Evolutionary conservation across 208 protist genomes (phyloP).

Genomic region (Endotrypanum monterogeii): DNA sequence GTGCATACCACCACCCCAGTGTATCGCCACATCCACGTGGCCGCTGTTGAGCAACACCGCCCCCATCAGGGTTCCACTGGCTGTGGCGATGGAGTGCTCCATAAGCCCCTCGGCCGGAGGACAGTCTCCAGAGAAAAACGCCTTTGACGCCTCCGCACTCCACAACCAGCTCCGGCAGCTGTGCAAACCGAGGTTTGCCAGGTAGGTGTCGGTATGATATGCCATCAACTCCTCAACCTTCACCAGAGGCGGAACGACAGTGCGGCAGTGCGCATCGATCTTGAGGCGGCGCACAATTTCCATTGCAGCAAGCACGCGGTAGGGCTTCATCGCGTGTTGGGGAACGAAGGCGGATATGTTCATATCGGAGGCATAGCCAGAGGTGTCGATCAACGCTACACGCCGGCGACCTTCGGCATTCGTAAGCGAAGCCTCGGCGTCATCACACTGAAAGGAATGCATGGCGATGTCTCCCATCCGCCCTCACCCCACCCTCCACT

Average conservation of each 20-base stretch:
- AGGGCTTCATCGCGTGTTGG: constrained; percentile 93
- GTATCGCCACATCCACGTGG: constrained; percentile 93
- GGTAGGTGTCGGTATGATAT: constrained; percentile 78
- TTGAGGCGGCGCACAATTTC: constrained; percentile 74
- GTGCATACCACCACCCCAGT: constrained; percentile 99
- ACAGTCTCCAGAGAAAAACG: constrained; percentile 87
- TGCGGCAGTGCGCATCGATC: constrained; percentile 60
- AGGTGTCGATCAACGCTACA: constrained; percentile 80
- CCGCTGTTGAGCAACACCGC: constrained; percentile 86
- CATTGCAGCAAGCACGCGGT: constrained; percentile 80
- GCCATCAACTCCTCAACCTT: constrained; percentile 57
- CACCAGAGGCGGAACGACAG: constrained; percentile 80
- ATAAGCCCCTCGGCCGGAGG: constrained; percentile 88
- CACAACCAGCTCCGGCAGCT: constrained; percentile 82
- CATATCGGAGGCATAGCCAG: constrained; percentile 84
- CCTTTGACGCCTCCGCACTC: constrained; percentile 82
- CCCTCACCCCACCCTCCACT: background rate
- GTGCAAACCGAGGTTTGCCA: constrained; percentile 86
- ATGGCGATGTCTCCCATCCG: background rate
- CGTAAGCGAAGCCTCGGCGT: background rate
- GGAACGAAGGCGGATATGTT: constrained; percentile 83
- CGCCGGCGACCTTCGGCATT: constrained; percentile 7
- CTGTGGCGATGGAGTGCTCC: constrained; percentile 85
- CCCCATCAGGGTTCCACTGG: constrained; percentile 84
- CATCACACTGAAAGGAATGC: background rate